Percentiles rank a stretch among this genome's conserved stretches.
These are phyloP conservation scores for Talaromyces adpressus DNA, from an alignment of 495 filamentous ascomycete species.

Conservation along the genomic window DNA sequence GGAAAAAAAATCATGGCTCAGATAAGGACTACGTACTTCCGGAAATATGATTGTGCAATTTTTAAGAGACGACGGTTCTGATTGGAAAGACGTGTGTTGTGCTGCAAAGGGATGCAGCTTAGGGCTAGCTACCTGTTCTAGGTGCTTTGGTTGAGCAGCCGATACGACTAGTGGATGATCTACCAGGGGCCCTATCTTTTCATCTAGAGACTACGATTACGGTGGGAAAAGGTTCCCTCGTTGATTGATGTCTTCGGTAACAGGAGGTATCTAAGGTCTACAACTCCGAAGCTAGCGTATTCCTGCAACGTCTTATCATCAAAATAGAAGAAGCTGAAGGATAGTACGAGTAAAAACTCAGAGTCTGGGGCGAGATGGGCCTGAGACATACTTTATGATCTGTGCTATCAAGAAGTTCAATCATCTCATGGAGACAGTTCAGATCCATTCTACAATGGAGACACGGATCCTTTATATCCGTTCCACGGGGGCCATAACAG, in stretches of 20 bases:
- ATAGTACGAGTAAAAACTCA: background rate
- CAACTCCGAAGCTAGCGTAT: background rate
- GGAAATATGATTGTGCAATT: background rate
- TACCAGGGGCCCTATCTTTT: background rate
- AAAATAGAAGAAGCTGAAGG: background rate
- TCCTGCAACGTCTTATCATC: background rate
- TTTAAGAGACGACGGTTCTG: background rate
- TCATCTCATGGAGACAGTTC: background rate
- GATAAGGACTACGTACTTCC: background rate
- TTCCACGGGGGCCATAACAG: background rate
- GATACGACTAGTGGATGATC: background rate
- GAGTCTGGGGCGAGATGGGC: background rate
- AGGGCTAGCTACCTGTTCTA: background rate
- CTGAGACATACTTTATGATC: background rate
- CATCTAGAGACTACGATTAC: background rate
- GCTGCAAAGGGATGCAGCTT: background rate
- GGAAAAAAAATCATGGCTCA: background rate
- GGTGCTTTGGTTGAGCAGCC: background rate
- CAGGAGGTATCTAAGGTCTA: background rate
- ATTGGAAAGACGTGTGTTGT: background rate
- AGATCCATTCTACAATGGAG: background rate
- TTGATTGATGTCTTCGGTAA: background rate
- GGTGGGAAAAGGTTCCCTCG: background rate
- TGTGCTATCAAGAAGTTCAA: background rate
- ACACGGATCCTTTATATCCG: background rate